These are phyloP conservation scores for Phytopythium kandeliae DNA, from an alignment of 352 stramenopile genomes.

Conservation along the genomic window DNA sequence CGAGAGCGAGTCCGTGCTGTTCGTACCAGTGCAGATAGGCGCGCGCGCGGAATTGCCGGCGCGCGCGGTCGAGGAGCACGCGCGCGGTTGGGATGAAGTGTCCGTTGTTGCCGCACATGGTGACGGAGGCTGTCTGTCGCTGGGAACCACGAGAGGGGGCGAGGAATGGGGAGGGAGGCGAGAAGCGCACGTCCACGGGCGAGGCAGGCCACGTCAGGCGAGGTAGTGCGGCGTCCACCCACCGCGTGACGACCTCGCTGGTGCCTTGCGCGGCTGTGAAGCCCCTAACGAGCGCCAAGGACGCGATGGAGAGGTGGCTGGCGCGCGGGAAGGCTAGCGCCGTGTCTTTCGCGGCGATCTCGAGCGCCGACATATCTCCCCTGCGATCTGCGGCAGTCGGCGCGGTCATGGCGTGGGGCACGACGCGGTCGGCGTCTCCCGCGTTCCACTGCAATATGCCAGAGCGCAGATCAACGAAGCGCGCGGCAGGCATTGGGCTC, in stretches of 20 bases:
- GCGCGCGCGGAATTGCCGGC: conserved; percentile 30
- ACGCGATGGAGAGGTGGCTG: conserved; percentile 12
- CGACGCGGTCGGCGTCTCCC: conserved; percentile 1
- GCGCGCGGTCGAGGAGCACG: conserved; percentile 38
- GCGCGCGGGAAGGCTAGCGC: conserved; percentile 16
- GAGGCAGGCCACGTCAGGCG: conserved; percentile 16
- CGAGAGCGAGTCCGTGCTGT: conserved; percentile 32
- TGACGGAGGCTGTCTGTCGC: conserved; percentile 23
- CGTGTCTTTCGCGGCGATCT: conserved; percentile 19
- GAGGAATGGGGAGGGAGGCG: conserved; percentile 14
- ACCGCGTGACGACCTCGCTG: conserved; percentile 3
- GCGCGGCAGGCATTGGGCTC: conserved; percentile 45
- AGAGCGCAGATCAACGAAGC: conserved; percentile 67
- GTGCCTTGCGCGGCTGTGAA: conserved; percentile 5
- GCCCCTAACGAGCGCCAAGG: conserved; percentile 21
- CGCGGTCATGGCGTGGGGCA: conserved; percentile 19
- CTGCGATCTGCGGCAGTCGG: conserved; percentile 4
- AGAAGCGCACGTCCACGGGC: conserved; percentile 12
- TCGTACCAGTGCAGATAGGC: conserved; percentile 64
- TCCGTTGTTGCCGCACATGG: conserved; percentile 47
- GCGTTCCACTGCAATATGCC: conserved; percentile 9
- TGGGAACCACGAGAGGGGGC: conserved; percentile 1
- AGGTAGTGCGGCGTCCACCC: conserved; percentile 16
- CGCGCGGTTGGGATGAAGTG: conserved; percentile 29
- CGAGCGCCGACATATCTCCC: conserved; percentile 9